Evolutionary conservation across 1,284 basidiomycete species (phyloP).

Genomic region (Ganoderma lingzhi): DNA sequence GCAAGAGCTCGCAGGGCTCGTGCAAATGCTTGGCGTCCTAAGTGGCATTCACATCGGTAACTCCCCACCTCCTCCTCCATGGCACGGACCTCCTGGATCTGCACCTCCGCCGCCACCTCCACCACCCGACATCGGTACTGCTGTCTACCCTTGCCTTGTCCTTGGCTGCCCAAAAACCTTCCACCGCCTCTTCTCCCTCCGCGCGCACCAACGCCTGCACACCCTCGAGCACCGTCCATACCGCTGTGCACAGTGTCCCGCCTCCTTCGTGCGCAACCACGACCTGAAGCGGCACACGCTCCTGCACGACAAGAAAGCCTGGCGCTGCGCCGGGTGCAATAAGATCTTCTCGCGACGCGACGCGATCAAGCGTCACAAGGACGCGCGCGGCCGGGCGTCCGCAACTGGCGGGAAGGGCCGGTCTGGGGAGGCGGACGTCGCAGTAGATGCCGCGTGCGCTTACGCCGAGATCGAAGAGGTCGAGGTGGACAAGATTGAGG

Average conservation of each 20-base stretch:
- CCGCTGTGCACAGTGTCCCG: conserved; percentile 68
- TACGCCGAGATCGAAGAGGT: conserved; percentile 67
- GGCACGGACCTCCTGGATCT: conserved; percentile 38
- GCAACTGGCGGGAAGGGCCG: conserved; percentile 38
- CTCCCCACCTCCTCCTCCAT: conserved; percentile 37
- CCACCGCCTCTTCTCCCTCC: conserved; percentile 68
- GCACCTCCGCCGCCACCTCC: conserved; percentile 34
- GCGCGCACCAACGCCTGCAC: conserved; percentile 72
- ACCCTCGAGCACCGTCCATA: conserved; percentile 65
- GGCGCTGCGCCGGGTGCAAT: conserved; percentile 73
- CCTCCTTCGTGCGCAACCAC: conserved; percentile 78
- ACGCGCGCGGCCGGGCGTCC: conserved; percentile 51
- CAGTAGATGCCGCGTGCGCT: conserved; percentile 51
- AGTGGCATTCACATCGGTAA: conserved; percentile 74
- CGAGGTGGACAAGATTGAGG: conserved; percentile 60
- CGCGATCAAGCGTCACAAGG: conserved; percentile 79
- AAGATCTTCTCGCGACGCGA: conserved; percentile 79
- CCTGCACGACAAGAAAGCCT: conserved; percentile 72
- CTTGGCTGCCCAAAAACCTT: conserved; percentile 71
- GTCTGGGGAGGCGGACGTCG: conserved; percentile 49
- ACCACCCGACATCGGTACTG: conserved; percentile 67
- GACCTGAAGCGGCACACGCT: conserved; percentile 78
- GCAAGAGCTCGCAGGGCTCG: conserved; percentile 77
- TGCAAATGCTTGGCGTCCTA: conserved; percentile 80
- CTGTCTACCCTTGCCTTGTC: conserved; percentile 77